These are phyloP conservation scores for Euphorbia celastroides DNA, from an alignment of 441 rosid species.

Conservation along the genomic window DNA sequence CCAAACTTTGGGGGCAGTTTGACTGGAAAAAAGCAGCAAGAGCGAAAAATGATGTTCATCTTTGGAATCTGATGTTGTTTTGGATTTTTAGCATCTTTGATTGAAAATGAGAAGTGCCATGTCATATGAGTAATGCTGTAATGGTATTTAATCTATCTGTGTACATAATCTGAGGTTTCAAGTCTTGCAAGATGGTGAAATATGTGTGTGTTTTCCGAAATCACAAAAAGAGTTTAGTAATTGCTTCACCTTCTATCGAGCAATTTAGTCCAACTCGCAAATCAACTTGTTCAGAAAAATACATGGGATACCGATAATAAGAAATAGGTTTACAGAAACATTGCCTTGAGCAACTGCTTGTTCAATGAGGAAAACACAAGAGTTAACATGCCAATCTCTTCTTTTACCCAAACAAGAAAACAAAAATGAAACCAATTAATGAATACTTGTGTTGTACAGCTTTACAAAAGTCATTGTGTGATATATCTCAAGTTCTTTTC, in stretches of 20 bases:
- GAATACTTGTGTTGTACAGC: background rate
- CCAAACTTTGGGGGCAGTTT: conserved; percentile 28
- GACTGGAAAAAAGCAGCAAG: background rate
- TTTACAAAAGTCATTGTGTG: background rate
- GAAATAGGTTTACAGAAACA: background rate
- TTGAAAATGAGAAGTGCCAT: background rate
- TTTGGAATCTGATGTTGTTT: background rate
- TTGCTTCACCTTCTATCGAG: background rate
- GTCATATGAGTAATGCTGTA: background rate
- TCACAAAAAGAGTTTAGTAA: background rate
- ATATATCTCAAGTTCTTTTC: background rate
- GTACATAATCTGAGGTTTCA: conserved; percentile 4
- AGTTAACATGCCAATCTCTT: background rate
- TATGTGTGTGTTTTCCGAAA: background rate
- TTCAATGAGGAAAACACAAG: background rate
- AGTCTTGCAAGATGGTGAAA: background rate
- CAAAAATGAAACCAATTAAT: background rate
- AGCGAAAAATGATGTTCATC: background rate
- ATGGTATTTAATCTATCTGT: background rate
- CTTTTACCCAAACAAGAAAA: background rate
- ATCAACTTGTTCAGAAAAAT: background rate
- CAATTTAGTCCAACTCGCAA: background rate
- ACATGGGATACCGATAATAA: background rate
- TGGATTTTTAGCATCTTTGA: background rate
- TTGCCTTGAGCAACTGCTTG: too few relatives aligned